These are phyloP conservation scores for Colletotrichum sp. DNA, from an alignment of 2,329 filamentous ascomycete species.

Conservation along the genomic window DNA sequence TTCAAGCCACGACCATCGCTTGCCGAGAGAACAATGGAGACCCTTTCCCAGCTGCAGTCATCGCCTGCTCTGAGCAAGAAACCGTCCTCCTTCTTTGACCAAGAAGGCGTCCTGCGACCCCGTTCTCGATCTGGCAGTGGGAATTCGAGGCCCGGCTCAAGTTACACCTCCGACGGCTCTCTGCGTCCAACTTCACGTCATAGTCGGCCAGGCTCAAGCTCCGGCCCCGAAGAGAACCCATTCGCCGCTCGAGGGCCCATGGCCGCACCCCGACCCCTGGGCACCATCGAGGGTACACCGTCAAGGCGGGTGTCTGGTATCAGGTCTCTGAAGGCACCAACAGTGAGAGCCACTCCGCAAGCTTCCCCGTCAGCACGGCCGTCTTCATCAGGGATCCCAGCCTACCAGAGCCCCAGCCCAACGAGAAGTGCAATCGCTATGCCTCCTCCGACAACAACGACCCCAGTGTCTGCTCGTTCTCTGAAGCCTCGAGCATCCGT, in stretches of 20 bases:
- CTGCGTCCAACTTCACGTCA: conserved; percentile 53
- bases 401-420: conserved; percentile 41
- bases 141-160: conserved; percentile 60
- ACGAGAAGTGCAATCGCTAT: conserved; percentile 35
- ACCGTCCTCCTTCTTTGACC: conserved; percentile 75
- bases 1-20: conserved; percentile 61
- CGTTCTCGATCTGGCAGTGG: conserved; percentile 49
- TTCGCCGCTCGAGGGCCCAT: conserved; percentile 46
- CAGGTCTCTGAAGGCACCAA: conserved; percentile 40
- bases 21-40: conserved; percentile 86
- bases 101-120: conserved; percentile 64
- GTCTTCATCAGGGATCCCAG: conserved; percentile 36
- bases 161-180: conserved; percentile 66
- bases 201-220: conserved; percentile 62
- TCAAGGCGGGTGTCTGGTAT: conserved; percentile 31
- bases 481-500: conserved; percentile 58
- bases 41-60: conserved; percentile 76
- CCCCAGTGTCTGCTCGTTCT: conserved; percentile 49
- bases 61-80: conserved; percentile 74
- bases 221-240: conserved; percentile 48
- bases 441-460: conserved; percentile 44
- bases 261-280: conserved; percentile 46
- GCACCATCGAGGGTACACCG: conserved; percentile 51
- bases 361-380: conserved; percentile 25
- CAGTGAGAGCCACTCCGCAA: conserved; percentile 28